phyloP scores from a whole-genome alignment of 805 yeast species.

The Candida xiaguanensis region DNA sequence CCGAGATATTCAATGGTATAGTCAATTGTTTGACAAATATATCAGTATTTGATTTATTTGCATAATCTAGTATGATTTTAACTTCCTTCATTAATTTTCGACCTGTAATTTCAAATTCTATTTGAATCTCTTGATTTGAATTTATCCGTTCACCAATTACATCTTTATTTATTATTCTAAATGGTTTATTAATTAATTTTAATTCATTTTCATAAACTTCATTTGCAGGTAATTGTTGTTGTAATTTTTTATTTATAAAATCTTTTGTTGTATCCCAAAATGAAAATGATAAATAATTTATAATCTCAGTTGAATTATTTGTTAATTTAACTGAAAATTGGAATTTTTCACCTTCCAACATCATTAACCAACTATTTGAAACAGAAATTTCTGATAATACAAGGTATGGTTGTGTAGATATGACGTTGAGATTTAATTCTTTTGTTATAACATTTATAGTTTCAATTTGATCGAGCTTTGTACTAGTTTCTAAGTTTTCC shows the following conservation, averaged over 20 bases:
- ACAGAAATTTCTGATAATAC: slow-evolving; percentile 49
- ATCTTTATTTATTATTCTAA: slow-evolving; percentile 48
- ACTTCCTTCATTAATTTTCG: slow-evolving; percentile 71
- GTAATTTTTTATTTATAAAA: slow-evolving; percentile 54
- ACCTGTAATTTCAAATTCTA: slow-evolving; percentile 61
- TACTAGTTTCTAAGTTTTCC: neutral
- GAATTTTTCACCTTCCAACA: slow-evolving; percentile 72
- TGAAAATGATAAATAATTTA: slow-evolving; percentile 56
- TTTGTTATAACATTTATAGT: slow-evolving; percentile 11
- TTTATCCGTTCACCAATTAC: slow-evolving; percentile 34
- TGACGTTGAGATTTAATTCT: slow-evolving; percentile 26
- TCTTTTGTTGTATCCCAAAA: slow-evolving; percentile 74
- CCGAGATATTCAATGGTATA: slow-evolving; percentile 68
- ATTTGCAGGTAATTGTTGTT: slow-evolving; percentile 46
- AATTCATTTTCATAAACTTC: slow-evolving; percentile 78
- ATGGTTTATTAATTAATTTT: slow-evolving; percentile 55
- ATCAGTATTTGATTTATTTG: slow-evolving; percentile 24
- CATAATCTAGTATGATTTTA: slow-evolving; percentile 63
- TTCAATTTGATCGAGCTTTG: slow-evolving; percentile 2
- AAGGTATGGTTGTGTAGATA: slow-evolving; percentile 58
- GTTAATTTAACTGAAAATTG: slow-evolving; percentile 48
- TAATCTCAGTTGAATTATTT: slow-evolving; percentile 55
- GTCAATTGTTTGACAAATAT: slow-evolving; percentile 51
- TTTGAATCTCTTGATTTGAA: slow-evolving; percentile 38
- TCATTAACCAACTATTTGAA: slow-evolving; percentile 65